Conservation (phyloP, 257 asterid genomes). For the Fraxinus quadrangulata region DNA sequence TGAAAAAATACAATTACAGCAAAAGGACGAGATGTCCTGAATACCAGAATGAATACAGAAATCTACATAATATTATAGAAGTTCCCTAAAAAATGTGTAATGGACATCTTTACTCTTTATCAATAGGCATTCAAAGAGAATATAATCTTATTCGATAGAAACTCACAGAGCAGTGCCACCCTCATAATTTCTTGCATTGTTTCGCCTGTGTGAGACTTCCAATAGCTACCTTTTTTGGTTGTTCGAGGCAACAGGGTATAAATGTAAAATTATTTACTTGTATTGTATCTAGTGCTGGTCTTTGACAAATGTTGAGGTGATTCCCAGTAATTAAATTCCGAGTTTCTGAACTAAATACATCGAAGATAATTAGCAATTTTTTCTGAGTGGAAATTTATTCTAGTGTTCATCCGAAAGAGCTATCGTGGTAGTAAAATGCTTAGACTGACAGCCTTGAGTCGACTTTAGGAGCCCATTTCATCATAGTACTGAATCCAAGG, state of each 20-base stretch:
- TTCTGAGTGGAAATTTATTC: neutral
- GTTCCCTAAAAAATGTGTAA: neutral
- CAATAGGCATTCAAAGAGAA: neutral
- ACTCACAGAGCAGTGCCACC: neutral
- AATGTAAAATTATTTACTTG: neutral
- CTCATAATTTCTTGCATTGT: neutral
- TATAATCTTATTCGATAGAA: neutral
- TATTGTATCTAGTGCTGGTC: constrained; percentile 1
- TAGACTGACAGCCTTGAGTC: neutral
- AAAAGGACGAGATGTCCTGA: neutral
- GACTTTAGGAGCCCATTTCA: neutral
- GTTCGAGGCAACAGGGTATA: neutral
- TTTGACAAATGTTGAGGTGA: neutral
- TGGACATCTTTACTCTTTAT: neutral
- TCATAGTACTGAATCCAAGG: neutral
- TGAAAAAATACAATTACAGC: neutral
- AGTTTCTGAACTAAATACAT: neutral
- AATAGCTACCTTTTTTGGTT: constrained; percentile 2
- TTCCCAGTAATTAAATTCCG: neutral
- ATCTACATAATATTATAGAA: neutral
- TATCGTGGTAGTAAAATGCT: neutral
- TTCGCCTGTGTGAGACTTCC: neutral
- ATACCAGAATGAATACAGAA: neutral
- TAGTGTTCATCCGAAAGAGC: neutral
- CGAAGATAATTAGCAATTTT: neutral